A percentile compares a stretch with the other conserved stretches of the same genome.
phyloP scores from a whole-genome alignment of 805 yeast genomes.

The Starmerella apis region DNA sequence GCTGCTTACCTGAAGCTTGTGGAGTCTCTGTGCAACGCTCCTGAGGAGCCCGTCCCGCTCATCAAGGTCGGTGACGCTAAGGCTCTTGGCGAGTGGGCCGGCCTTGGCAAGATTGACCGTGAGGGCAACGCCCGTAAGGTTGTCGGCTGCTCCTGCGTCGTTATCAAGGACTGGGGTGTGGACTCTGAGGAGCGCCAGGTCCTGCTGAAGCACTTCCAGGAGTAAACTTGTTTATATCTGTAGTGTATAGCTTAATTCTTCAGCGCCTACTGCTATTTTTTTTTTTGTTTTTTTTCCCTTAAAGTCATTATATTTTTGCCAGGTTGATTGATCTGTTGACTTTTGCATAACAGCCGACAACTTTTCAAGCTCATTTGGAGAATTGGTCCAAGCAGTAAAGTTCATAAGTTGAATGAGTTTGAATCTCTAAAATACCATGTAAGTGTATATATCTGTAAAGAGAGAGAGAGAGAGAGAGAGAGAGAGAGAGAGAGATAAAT shows the following conservation, averaged over 20 bases:
- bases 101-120: slow-evolving; percentile 98
- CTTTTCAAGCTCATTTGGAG: no score
- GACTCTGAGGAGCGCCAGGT: slow-evolving; percentile 95
- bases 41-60: slow-evolving; percentile 91
- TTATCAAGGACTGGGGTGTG: slow-evolving; percentile 99
- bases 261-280: background rate
- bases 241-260: background rate
- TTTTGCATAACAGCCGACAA: no score
- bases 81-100: slow-evolving; percentile 99
- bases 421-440: no score
- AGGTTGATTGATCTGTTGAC: no score
- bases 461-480: no score
- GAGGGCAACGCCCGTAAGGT: slow-evolving; percentile 99
- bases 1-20: slow-evolving; percentile 91
- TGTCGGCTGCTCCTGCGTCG: slow-evolving; percentile 99
- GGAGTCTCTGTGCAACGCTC: slow-evolving; percentile 98
- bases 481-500: no score
- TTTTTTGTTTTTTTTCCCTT: background rate
- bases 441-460: no score
- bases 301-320: no score
- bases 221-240: slow-evolving; percentile 36
- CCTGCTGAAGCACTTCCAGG: slow-evolving; percentile 90
- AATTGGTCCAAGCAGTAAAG: no score
- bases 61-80: slow-evolving; percentile 99
- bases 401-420: no score